Conservation (phyloP, 1,139 yeast species). For the Meyerozyma guilliermondii region DNA sequence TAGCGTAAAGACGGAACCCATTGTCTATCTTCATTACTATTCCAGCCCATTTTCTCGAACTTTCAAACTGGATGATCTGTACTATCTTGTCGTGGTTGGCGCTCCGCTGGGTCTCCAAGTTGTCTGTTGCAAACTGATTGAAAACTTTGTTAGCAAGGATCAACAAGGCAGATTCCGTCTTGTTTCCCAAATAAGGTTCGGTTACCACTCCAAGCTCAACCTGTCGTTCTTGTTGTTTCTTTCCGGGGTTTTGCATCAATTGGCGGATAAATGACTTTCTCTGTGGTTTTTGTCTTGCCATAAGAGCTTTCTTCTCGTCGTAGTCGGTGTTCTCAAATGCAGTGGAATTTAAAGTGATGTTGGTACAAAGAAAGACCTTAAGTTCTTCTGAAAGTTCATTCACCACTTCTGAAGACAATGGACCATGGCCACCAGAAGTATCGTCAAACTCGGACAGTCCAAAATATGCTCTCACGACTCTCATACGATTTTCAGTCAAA, state of each 20-base stretch:
- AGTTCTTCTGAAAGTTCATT: slow-evolving; percentile 26
- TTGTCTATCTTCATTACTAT: slow-evolving; percentile 50
- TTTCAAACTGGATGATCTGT: slow-evolving; percentile 86
- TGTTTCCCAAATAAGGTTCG: slow-evolving; percentile 80
- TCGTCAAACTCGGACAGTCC: slow-evolving; percentile 49
- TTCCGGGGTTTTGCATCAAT: slow-evolving; percentile 11
- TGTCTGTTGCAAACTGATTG: slow-evolving; percentile 32
- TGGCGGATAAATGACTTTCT: slow-evolving; percentile 17
- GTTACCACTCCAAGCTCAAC: slow-evolving; percentile 22
- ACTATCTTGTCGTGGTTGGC: slow-evolving; percentile 39
- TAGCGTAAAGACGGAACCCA: slow-evolving; percentile 62
- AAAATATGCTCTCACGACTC: slow-evolving; percentile 71
- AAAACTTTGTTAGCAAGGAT: slow-evolving; percentile 60
- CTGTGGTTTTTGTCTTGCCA: slow-evolving; percentile 26
- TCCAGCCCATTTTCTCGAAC: slow-evolving; percentile 91
- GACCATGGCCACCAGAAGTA: slow-evolving; percentile 22
- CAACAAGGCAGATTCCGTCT: slow-evolving; percentile 88
- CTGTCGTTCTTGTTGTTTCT: slow-evolving; percentile 9
- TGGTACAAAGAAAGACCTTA: slow-evolving; percentile 43
- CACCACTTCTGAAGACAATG: slow-evolving; percentile 29
- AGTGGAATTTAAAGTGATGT: slow-evolving; percentile 76
- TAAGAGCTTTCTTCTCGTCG: slow-evolving; percentile 29
- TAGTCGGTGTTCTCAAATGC: slow-evolving; percentile 70
- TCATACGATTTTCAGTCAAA: slow-evolving; percentile 87
- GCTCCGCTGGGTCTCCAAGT: slow-evolving; percentile 37